Evolutionary conservation across 345 rosid genomes (phyloP).

Genomic region (Syzygium grande): DNA sequence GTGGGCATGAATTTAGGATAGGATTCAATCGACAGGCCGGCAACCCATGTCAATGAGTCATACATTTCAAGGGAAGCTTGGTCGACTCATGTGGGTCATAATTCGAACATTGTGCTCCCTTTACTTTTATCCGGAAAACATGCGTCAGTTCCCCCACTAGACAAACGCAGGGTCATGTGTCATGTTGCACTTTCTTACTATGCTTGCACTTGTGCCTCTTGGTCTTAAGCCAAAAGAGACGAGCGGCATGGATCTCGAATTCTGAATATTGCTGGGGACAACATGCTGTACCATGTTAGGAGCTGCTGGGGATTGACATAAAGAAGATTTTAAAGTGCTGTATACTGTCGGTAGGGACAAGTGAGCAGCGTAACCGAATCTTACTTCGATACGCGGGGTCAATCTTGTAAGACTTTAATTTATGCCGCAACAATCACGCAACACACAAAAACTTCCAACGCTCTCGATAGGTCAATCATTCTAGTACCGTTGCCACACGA

Average conservation of each 20-base stretch:
- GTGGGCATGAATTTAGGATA: neutral
- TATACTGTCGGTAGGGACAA: neutral
- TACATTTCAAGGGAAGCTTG: neutral
- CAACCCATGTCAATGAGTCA: neutral
- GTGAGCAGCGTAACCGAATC: neutral
- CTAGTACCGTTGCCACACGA: neutral
- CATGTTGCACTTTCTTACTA: neutral
- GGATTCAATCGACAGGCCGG: neutral
- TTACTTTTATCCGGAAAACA: neutral
- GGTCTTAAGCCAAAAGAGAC: neutral
- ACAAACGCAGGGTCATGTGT: neutral
- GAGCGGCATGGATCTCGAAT: neutral
- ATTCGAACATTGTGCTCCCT: neutral
- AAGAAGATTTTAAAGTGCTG: too few relatives aligned
- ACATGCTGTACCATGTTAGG: too few relatives aligned
- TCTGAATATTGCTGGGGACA: too few relatives aligned
- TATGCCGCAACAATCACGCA: neutral
- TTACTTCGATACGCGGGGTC: neutral
- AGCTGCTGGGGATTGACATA: too few relatives aligned
- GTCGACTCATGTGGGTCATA: neutral
- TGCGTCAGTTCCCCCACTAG: neutral
- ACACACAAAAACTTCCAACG: rapidly evolving
- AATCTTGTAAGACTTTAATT: neutral
- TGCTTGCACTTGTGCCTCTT: neutral
- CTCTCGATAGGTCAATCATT: neutral